Conservation (phyloP, 352 stramenopile genomes). For the Globisporangium irregulare region DNA sequence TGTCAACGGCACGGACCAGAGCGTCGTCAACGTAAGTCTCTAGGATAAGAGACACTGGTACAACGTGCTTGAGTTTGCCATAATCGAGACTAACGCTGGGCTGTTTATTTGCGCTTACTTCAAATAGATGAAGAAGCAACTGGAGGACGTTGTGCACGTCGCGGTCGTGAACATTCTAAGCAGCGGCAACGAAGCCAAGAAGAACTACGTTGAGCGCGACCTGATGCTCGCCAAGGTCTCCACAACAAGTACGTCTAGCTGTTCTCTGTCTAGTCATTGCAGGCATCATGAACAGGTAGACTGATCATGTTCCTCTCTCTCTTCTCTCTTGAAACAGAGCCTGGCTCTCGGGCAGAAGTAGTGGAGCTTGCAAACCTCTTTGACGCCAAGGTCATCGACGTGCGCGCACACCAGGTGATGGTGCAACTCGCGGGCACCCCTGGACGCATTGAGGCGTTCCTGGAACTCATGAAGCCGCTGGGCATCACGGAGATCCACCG, state of each 20-base stretch:
- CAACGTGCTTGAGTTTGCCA: not conserved
- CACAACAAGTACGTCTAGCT: conserved; percentile 51
- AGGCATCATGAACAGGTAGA: not conserved
- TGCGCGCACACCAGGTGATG: conserved; percentile 80
- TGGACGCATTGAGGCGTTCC: conserved; percentile 75
- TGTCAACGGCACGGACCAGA: conserved; percentile 76
- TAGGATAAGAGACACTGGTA: not conserved
- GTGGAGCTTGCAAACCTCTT: conserved; percentile 82
- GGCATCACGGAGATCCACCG: conserved; percentile 85
- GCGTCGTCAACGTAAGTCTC: conserved; percentile 63
- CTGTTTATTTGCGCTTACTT: conserved; percentile 7
- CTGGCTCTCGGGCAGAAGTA: conserved; percentile 66
- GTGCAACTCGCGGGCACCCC: conserved; percentile 77
- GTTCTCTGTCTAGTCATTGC: not conserved
- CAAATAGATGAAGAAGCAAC: conserved; percentile 83
- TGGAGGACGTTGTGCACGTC: conserved; percentile 86
- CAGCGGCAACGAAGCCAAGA: conserved; percentile 53
- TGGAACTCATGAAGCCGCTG: conserved; percentile 78
- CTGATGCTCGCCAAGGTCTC: conserved; percentile 87
- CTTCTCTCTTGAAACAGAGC: conserved; percentile 26
- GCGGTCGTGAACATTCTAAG: conserved; percentile 85
- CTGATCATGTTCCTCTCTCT: not conserved
- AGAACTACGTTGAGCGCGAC: conserved; percentile 86
- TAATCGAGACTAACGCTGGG: conserved; percentile 5
- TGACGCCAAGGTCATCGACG: conserved; percentile 85